Evolutionary conservation across 176 grass and related monocot species (phyloP).

Genomic region (Ensete ventricosum): DNA sequence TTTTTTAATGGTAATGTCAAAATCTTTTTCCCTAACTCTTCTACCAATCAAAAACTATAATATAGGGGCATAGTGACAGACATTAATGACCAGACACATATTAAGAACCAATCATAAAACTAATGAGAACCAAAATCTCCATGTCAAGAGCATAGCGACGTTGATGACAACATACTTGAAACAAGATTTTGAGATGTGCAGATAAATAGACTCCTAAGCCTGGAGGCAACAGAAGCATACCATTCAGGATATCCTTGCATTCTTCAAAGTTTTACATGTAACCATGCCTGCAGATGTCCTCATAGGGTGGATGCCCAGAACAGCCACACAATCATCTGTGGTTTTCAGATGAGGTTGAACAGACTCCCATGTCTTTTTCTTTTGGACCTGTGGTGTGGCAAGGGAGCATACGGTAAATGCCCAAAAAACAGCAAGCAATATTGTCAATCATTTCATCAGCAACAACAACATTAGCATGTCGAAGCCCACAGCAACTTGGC

Average conservation of each 20-base stretch:
- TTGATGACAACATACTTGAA: constrained; percentile 25
- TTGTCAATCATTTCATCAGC: neutral
- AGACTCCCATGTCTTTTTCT: constrained; percentile 93
- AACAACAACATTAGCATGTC: neutral
- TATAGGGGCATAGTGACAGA: no score
- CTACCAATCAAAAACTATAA: no score
- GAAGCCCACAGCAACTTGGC: no score
- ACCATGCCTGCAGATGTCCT: constrained; percentile 52
- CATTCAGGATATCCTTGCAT: constrained; percentile 72
- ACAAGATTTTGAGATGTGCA: neutral
- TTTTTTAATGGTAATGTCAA: no score
- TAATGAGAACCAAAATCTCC: neutral
- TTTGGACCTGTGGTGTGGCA: constrained; percentile 56
- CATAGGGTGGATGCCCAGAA: constrained; percentile 58
- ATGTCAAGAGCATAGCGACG: neutral
- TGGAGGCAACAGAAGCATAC: neutral
- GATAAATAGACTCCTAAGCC: neutral
- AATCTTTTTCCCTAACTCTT: no score
- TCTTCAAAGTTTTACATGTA: constrained; percentile 62
- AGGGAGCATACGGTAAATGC: neutral
- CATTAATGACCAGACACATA: no score
- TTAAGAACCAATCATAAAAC: no score
- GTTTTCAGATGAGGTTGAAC: constrained; percentile 88
- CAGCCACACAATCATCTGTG: constrained; percentile 41
- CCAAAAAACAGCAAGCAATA: neutral